These are phyloP conservation scores for Primulina eburnea DNA, from an alignment of 257 asterid genomes.

Conservation along the genomic window DNA sequence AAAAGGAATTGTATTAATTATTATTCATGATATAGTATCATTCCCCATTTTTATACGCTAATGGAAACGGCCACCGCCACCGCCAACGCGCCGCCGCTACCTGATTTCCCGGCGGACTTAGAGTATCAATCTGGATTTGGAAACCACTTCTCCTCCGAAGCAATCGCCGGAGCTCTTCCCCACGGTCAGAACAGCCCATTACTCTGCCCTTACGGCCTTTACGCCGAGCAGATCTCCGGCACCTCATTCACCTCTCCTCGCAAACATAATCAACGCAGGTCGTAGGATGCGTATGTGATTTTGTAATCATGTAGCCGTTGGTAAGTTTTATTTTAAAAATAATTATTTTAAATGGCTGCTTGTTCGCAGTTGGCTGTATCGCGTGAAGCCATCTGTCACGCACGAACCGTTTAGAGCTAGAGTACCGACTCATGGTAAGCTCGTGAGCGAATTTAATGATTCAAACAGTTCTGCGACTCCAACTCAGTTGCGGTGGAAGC, in stretches of 20 bases:
- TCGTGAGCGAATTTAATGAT: constrained; percentile 76
- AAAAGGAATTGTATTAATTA: no score
- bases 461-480: constrained; percentile 85
- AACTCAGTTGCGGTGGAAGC: constrained; percentile 93
- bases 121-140: constrained; percentile 78
- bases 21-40: no score
- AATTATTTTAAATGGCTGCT: background rate
- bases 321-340: background rate
- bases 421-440: constrained; percentile 65
- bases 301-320: background rate
- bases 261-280: constrained; percentile 83
- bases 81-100: constrained; percentile 12
- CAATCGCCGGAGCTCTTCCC: constrained; percentile 82
- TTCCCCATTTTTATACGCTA: background rate
- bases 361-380: constrained; percentile 76
- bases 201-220: constrained; percentile 77
- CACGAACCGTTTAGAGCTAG: constrained; percentile 89
- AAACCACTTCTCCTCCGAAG: constrained; percentile 81
- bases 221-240: constrained; percentile 97
- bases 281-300: background rate
- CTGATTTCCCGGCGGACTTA: constrained; percentile 41
- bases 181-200: constrained; percentile 83
- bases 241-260: constrained; percentile 97
- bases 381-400: constrained; percentile 90
- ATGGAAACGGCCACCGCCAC: constrained; percentile 33